Evolutionary conservation across 352 stramenopile genomes (phyloP), one percentile per base, ranked within the genome.

Genomic region (Pythium plurisporium): DNA sequence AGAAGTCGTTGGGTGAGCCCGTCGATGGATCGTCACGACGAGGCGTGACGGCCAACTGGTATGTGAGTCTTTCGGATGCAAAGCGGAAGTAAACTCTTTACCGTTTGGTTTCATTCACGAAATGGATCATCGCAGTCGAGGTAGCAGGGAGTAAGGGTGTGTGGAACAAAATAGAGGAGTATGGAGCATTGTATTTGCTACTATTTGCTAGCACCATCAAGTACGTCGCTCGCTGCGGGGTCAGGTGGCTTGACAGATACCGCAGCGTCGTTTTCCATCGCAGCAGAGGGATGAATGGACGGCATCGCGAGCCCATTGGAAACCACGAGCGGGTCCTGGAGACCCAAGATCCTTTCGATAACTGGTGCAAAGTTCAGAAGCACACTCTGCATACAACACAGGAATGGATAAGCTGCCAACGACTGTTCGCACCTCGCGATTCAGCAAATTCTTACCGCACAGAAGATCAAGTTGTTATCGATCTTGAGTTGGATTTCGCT

Each of bases 301-400:
- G 59, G 59, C 37, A 61, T 57, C 4, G 30, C n/a, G 3, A 44
- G 8, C 11, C 5, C 37, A 5, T 43, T 34, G 15, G 19, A 27
- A 15, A 1, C 10, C 20, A 43, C 17, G 3, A n/a, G 19, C 1
- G 20, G 19, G 10, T 60, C 51, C 20, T 57, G 50, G 11, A 66
- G 19, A 7, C 50, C 50, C 20, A 66, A 36, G 10, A 66, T 41
- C 10, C 53, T 52, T n/a, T 66, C 59, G 31, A 66, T 52, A 5
- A 66, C 45, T 9, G 59, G 59, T 2, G 59, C 59, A 46, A 66
- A 66, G 42, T 45, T 50, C 29, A 66, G 59, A 1, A 60, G 46
- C n/a, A 66, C 45, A 25, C 46, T 58, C 59, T 66, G 29, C 9
- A 30, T 14, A 1, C 8, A 19, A 40, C 20, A 20, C 4, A 62